These are phyloP conservation scores for Verticillium albo-atrum DNA, from an alignment of 2,329 filamentous ascomycete genomes.

Conservation along the genomic window DNA sequence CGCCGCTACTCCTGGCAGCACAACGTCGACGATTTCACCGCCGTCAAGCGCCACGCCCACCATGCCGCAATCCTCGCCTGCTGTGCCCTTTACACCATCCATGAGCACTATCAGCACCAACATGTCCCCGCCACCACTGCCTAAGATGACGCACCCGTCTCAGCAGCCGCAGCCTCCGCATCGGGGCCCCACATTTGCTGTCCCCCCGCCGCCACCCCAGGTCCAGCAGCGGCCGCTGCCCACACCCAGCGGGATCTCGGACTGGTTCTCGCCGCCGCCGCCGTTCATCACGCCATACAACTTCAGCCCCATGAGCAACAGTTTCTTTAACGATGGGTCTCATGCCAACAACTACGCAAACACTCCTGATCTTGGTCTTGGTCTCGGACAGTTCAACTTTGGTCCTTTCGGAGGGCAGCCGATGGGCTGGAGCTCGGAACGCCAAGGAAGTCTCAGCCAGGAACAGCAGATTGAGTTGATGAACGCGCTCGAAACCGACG, in stretches of 20 bases:
- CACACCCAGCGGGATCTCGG: slow-evolving; percentile 30
- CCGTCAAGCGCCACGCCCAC: slow-evolving; percentile 22
- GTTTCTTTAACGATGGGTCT: slow-evolving; percentile 29
- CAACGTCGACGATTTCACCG: slow-evolving; percentile 30
- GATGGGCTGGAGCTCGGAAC: slow-evolving; percentile 36
- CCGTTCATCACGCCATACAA: slow-evolving; percentile 50
- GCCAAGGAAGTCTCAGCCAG: slow-evolving; percentile 68
- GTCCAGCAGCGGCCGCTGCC: slow-evolving; percentile 39
- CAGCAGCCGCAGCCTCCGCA: slow-evolving; percentile 14
- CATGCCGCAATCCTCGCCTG: slow-evolving; percentile 22
- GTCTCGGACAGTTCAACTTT: slow-evolving; percentile 21
- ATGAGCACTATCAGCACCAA: slow-evolving; percentile 15
- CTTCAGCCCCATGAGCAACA: slow-evolving; percentile 36
- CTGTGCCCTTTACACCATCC: slow-evolving; percentile 6
- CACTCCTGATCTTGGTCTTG: slow-evolving; percentile 19
- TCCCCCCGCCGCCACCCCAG: slow-evolving; percentile 24
- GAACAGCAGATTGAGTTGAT: slow-evolving; percentile 81
- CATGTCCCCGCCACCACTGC: slow-evolving; percentile 21
- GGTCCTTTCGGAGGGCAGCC: slow-evolving; percentile 18
- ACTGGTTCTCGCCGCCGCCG: slow-evolving; percentile 50
- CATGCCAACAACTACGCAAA: slow-evolving; percentile 9
- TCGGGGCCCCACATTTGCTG: slow-evolving; percentile 30
- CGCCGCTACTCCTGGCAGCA: slow-evolving; percentile 4
- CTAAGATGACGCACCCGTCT: slow-evolving; percentile 9
- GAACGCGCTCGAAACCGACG: slow-evolving; percentile 70